A percentile compares a stretch with the other conserved stretches of the same genome.
phyloP scores from a whole-genome alignment of 1,284 basidiomycete species.

The Retiboletus flavoniger region DNA sequence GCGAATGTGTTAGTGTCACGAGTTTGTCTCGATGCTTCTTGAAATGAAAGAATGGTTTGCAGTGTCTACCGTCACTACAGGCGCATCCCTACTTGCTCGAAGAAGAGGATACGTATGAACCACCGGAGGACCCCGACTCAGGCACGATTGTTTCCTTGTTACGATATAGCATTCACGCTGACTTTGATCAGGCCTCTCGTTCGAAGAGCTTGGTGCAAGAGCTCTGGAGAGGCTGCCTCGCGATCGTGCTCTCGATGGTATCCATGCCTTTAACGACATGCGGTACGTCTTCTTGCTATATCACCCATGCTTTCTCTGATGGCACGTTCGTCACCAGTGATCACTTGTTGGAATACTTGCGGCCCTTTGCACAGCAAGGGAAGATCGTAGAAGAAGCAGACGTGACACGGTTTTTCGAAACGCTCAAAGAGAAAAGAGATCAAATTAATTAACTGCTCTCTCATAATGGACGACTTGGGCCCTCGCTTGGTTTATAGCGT shows the following conservation, averaged over 20 bases:
- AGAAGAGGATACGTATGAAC: conserved; percentile 79
- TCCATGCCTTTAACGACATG: conserved; percentile 77
- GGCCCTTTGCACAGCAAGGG: conserved; percentile 75
- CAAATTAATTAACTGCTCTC: neutral
- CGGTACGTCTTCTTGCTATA: conserved; percentile 44
- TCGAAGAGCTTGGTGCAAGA: conserved; percentile 78
- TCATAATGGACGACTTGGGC: neutral
- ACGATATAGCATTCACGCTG: neutral
- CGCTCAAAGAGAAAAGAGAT: conserved; percentile 35
- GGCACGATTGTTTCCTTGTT: conserved; percentile 38
- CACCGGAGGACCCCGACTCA: conserved; percentile 78
- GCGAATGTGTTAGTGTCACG: conserved; percentile 46
- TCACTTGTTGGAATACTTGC: conserved; percentile 65
- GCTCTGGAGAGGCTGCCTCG: conserved; percentile 68
- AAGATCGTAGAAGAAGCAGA: conserved; percentile 74
- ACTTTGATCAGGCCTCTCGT: conserved; percentile 52
- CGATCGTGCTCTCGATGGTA: conserved; percentile 75
- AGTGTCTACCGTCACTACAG: conserved; percentile 59
- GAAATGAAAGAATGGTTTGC: conserved; percentile 2
- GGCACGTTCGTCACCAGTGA: conserved; percentile 45
- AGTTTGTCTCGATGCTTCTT: neutral
- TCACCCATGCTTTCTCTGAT: neutral
- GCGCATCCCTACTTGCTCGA: conserved; percentile 59
- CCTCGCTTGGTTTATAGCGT: neutral
- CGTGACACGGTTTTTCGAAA: conserved; percentile 68